Conservation (phyloP, 2,329 filamentous ascomycete species). For the Aspergillus pseudonomiae region DNA sequence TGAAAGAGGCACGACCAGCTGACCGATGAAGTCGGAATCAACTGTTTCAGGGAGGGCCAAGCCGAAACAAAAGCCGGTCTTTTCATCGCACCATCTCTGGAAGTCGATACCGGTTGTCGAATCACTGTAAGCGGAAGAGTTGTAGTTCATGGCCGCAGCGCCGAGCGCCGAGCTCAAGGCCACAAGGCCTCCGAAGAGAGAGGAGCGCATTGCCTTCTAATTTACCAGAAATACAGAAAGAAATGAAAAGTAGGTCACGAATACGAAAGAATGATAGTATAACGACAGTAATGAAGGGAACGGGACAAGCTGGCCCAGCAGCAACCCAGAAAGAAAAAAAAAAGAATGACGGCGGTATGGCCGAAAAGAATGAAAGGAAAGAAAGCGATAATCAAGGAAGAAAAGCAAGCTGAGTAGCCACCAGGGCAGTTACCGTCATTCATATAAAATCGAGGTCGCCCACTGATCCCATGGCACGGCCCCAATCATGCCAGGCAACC, state of each 20-base stretch:
- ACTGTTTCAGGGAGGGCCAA: slow-evolving; percentile 21
- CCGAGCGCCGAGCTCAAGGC: slow-evolving; percentile 19
- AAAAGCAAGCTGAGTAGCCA: slow-evolving; percentile 3
- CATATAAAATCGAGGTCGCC: slow-evolving; percentile 15
- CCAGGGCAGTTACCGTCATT: slow-evolving; percentile 8
- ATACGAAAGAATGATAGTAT: slow-evolving; percentile 5
- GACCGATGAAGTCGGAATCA: slow-evolving; percentile 20
- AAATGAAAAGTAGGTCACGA: slow-evolving; percentile 6
- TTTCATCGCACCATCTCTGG: slow-evolving; percentile 22
- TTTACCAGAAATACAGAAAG: slow-evolving; percentile 9
- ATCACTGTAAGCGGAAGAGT: slow-evolving; percentile 22
- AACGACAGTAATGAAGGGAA: slow-evolving; percentile 16
- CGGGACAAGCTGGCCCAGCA: slow-evolving; percentile 19
- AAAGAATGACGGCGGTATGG: slow-evolving; percentile 14
- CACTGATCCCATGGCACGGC: not conserved
- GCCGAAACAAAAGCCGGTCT: slow-evolving; percentile 21
- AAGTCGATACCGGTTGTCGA: slow-evolving; percentile 20
- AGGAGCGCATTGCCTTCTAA: slow-evolving; percentile 16
- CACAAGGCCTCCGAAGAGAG: slow-evolving; percentile 13
- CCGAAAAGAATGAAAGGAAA: slow-evolving; percentile 12
- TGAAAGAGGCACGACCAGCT: slow-evolving; percentile 18
- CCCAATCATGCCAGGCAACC: slow-evolving; percentile 1
- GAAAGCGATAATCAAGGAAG: slow-evolving; percentile 5
- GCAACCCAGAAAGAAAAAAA: slow-evolving; percentile 14
- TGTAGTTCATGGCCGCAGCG: slow-evolving; percentile 13